Conservation (phyloP, 2,329 filamentous ascomycete species). For the Beauveria medogensis region DNA sequence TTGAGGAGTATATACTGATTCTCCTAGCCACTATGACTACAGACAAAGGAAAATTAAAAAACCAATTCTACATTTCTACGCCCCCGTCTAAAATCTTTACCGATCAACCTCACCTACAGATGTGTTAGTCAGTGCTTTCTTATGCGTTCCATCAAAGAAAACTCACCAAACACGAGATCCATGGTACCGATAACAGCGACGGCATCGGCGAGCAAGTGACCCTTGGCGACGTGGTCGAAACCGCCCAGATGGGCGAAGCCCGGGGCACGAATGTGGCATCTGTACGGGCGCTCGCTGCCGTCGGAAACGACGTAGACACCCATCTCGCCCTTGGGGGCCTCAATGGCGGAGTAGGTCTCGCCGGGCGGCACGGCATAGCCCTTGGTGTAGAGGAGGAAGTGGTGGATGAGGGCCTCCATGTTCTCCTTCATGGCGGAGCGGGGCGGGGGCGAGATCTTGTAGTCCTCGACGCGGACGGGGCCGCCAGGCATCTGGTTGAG, state of each 20-base stretch:
- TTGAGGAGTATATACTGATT: constrained; percentile 29
- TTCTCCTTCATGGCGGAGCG: constrained; percentile 99
- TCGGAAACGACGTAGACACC: constrained; percentile 94
- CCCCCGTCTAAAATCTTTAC: constrained; percentile 27
- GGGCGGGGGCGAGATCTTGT: constrained; percentile 96
- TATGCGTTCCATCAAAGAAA: too few relatives aligned
- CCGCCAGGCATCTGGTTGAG: constrained; percentile 97
- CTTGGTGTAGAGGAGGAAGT: constrained; percentile 98
- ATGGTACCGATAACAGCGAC: constrained; percentile 91
- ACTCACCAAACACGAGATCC: constrained; percentile 81
- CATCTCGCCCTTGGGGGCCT: constrained; percentile 99
- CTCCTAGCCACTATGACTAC: constrained; percentile 32
- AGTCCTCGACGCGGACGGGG: constrained; percentile 92
- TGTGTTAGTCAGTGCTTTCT: constrained; percentile 24
- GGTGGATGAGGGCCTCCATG: constrained; percentile 99
- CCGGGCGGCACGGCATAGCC: constrained; percentile 94
- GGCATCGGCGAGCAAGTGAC: constrained; percentile 90
- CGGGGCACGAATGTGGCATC: constrained; percentile 94
- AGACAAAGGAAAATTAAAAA: constrained; percentile 29
- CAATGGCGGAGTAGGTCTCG: constrained; percentile 95
- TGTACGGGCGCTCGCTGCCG: constrained; percentile 90
- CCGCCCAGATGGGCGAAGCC: constrained; percentile 92
- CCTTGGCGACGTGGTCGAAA: constrained; percentile 88
- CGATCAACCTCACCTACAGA: constrained; percentile 52
- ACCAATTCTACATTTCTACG: constrained; percentile 22